A percentile compares a stretch with the other conserved stretches of the same genome.
phyloP scores from a whole-genome alignment of 148 eudicot species.

The Cornus florida region DNA sequence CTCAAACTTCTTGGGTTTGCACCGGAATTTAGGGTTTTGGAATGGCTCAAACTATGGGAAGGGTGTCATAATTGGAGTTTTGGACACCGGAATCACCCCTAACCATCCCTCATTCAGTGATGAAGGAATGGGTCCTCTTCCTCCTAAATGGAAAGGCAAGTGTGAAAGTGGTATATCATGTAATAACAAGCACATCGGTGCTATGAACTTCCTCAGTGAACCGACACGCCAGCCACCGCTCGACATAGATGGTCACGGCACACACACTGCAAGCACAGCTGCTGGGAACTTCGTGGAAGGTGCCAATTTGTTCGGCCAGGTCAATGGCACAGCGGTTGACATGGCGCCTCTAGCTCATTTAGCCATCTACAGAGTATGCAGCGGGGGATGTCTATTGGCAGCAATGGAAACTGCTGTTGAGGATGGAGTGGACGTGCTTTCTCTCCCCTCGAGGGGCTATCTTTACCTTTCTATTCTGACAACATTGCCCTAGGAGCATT shows the following conservation, averaged over 20 bases:
- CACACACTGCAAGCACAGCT: conserved; percentile 50
- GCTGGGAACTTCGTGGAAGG: conserved; percentile 35
- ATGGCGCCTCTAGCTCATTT: conserved; percentile 53
- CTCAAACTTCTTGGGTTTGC: conserved; percentile 33
- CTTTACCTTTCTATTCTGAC: conserved; percentile 18
- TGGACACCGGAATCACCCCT: conserved; percentile 53
- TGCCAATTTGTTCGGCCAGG: conserved; percentile 40
- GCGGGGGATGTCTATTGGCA: conserved; percentile 28
- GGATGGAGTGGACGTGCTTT: conserved; percentile 42
- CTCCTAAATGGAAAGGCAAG: conserved; percentile 49
- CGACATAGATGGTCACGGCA: conserved; percentile 48
- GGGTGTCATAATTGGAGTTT: conserved; percentile 47
- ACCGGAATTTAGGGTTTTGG: conserved; percentile 22
- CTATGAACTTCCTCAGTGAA: conserved; percentile 23
- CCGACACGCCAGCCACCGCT: conserved; percentile 5
- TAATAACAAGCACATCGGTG: conserved; percentile 64
- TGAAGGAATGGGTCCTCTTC: conserved; percentile 40
- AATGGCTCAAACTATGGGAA: conserved; percentile 24
- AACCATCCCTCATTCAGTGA: conserved; percentile 43
- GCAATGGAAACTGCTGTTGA: conserved; percentile 30
- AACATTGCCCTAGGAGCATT: conserved; percentile 42
- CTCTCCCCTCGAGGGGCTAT: conserved; percentile 39
- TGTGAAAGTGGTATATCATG: conserved; percentile 35
- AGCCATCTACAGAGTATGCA: conserved; percentile 37
- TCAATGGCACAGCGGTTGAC: conserved; percentile 45